Conservation (phyloP, 768 basidiomycete species). For the Mycena capillaripes region DNA sequence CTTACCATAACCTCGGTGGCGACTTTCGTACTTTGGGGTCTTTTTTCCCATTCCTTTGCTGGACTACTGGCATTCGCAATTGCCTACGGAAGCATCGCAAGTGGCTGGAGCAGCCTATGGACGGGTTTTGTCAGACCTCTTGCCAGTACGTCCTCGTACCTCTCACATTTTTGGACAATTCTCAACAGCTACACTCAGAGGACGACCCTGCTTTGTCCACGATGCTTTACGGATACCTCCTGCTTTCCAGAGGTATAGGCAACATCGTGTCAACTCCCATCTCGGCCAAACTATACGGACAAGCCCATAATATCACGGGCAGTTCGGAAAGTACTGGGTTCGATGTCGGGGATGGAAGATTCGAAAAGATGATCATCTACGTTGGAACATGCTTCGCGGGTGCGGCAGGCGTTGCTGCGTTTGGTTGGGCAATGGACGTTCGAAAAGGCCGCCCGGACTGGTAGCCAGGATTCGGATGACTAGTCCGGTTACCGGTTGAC, state of each 20-base stretch:
- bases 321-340: slow-evolving; percentile 38
- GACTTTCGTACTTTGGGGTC: slow-evolving; percentile 49
- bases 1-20: slow-evolving; percentile 39
- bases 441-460: background rate
- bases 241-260: slow-evolving; percentile 46
- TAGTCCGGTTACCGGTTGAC: too few relatives aligned
- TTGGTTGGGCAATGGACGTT: slow-evolving; percentile 43
- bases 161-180: background rate
- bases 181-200: slow-evolving; percentile 33
- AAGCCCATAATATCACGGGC: background rate
- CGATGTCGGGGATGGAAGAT: slow-evolving; percentile 44
- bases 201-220: slow-evolving; percentile 43
- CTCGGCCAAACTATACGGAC: slow-evolving; percentile 15
- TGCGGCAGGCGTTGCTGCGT: slow-evolving; percentile 39
- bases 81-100: slow-evolving; percentile 42
- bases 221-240: slow-evolving; percentile 42
- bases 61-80: slow-evolving; percentile 44
- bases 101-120: slow-evolving; percentile 46
- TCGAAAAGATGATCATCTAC: slow-evolving; percentile 46
- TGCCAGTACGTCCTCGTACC: slow-evolving; percentile 22
- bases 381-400: slow-evolving; percentile 48
- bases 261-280: slow-evolving; percentile 49
- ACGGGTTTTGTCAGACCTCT: slow-evolving; percentile 43
- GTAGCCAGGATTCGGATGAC: background rate
- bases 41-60: slow-evolving; percentile 41